A percentile compares a stretch with the other conserved stretches of the same genome.
Evolutionary conservation across 2,329 filamentous ascomycete species (phyloP).

Genomic region (Akanthomyces muscarius): DNA sequence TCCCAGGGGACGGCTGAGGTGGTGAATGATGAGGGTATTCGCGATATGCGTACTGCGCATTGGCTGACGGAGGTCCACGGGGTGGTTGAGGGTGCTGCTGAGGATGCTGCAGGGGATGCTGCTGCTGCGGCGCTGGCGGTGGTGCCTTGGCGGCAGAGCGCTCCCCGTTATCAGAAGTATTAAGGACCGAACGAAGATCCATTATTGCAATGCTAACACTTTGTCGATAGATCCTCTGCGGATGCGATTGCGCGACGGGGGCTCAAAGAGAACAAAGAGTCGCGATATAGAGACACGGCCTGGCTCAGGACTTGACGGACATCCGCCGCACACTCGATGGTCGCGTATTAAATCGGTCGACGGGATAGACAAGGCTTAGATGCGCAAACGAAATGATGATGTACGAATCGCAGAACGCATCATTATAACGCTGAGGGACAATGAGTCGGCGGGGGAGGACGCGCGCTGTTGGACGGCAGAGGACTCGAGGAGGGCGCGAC

Average conservation of each 20-base stretch:
- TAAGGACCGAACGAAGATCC: slow-evolving; percentile 54
- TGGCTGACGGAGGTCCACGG: slow-evolving; percentile 34
- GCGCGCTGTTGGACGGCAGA: slow-evolving; percentile 14
- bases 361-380: background rate
- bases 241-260: slow-evolving; percentile 19
- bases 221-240: background rate
- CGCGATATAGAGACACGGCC: slow-evolving; percentile 14
- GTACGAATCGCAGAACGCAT: slow-evolving; percentile 9
- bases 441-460: slow-evolving; percentile 3
- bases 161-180: slow-evolving; percentile 46
- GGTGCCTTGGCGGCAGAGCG: slow-evolving; percentile 33
- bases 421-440: background rate
- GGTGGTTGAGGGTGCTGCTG: slow-evolving; percentile 42
- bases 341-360: slow-evolving; percentile 10
- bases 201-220: slow-evolving; percentile 27
- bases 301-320: slow-evolving; percentile 4
- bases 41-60: slow-evolving; percentile 45
- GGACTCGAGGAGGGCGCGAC: background rate
- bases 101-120: slow-evolving; percentile 27
- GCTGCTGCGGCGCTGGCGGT: slow-evolving; percentile 22
- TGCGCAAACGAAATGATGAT: slow-evolving; percentile 10
- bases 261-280: slow-evolving; percentile 15
- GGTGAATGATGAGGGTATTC: slow-evolving; percentile 47
- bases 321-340: background rate
- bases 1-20: slow-evolving; percentile 46